Evolutionary conservation across 1,284 basidiomycete species (phyloP).

Genomic region (Ceratobasidium sp.): DNA sequence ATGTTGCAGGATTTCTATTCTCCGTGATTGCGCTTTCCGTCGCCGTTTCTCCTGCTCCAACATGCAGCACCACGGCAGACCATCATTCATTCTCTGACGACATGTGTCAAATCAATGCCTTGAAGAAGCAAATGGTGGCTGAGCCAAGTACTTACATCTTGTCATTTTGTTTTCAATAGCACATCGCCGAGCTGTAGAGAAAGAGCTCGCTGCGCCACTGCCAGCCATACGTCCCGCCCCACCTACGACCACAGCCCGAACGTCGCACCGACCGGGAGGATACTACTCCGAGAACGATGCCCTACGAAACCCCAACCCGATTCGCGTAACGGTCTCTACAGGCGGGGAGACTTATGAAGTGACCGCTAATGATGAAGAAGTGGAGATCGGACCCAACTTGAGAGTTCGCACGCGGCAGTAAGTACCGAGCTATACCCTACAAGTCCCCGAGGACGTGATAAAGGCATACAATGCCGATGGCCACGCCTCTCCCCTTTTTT

Average conservation of each 20-base stretch:
- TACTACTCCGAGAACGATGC: conserved; percentile 39
- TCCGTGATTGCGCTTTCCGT: background rate
- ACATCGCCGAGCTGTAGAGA: conserved; percentile 42
- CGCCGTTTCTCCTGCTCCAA: conserved; percentile 22
- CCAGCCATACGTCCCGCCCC: conserved; percentile 9
- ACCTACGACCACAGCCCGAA: conserved; percentile 11
- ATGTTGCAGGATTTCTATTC: conserved; percentile 49
- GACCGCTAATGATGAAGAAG: conserved; percentile 39
- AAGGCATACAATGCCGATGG: background rate
- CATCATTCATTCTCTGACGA: background rate
- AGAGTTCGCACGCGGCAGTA: conserved; percentile 44
- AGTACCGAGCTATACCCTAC: conserved; percentile 6
- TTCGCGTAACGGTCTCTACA: conserved; percentile 41
- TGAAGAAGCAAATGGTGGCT: background rate
- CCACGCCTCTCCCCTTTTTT: conserved; percentile 4
- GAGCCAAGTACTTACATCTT: background rate
- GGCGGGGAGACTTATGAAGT: conserved; percentile 42
- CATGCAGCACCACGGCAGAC: background rate
- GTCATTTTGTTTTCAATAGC: conserved; percentile 24
- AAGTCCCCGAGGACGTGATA: background rate
- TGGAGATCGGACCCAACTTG: conserved; percentile 40
- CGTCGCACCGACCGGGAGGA: conserved; percentile 21
- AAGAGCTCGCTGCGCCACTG: conserved; percentile 39
- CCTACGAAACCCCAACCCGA: conserved; percentile 11
- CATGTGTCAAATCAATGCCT: background rate